These are phyloP conservation scores for Amanita subjunquillea DNA, from an alignment of 768 basidiomycete genomes.

Conservation along the genomic window DNA sequence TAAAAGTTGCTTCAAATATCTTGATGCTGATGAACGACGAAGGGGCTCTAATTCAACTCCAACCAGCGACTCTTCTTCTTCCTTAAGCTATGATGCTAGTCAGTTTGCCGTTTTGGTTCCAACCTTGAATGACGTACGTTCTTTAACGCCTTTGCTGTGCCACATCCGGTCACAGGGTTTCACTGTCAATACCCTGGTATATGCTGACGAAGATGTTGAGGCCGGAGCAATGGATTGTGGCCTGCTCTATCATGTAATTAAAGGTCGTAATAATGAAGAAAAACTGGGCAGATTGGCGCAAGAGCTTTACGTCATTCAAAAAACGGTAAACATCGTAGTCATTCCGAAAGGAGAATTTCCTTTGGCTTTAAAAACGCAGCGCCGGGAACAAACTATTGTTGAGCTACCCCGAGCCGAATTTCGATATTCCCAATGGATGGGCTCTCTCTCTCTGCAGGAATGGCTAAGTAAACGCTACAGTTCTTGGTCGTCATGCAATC, in stretches of 20 bases:
- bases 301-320: background rate
- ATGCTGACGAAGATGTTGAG: conserved; percentile 9
- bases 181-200: conserved; percentile 20
- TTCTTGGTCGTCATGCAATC: conserved; percentile 8
- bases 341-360: conserved; percentile 3
- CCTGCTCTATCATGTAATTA: background rate
- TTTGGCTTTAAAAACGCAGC: conserved; percentile 10
- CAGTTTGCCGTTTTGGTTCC: conserved; percentile 26
- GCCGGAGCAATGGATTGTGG: background rate
- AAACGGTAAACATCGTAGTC: background rate
- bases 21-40: background rate
- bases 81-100: conserved; percentile 7
- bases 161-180: conserved; percentile 20
- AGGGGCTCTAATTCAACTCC: background rate
- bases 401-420: conserved; percentile 41
- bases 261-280: background rate
- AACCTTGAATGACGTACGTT: conserved; percentile 19
- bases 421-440: conserved; percentile 50
- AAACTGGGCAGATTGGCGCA: background rate
- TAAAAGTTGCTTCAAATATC: background rate
- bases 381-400: conserved; percentile 20
- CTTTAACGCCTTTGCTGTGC: conserved; percentile 25
- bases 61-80: background rate
- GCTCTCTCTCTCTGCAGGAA: conserved; percentile 43
- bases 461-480: conserved; percentile 35